These are phyloP conservation scores for Zygosaccharomyces sapae DNA, from an alignment of 1,139 yeast species.

Conservation along the genomic window DNA sequence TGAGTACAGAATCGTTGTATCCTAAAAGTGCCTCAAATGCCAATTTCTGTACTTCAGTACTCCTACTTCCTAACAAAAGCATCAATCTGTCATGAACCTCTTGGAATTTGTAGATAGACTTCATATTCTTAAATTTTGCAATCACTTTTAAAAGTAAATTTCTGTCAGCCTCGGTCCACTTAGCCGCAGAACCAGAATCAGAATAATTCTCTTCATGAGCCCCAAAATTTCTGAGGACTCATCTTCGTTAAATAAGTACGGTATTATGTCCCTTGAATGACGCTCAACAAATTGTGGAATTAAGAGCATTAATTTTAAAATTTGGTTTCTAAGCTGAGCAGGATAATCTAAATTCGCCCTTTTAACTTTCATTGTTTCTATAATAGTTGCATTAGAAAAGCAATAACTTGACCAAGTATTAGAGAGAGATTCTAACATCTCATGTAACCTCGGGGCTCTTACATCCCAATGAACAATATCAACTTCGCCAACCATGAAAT, in stretches of 20 bases:
- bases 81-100: constrained; percentile 53
- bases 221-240: constrained; percentile 32
- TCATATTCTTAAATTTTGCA: constrained; percentile 61
- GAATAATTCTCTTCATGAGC: constrained; percentile 30
- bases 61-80: constrained; percentile 58
- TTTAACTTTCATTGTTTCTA: constrained; percentile 37
- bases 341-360: constrained; percentile 39
- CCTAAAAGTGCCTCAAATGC: constrained; percentile 73
- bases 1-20: constrained; percentile 54
- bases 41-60: constrained; percentile 59
- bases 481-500: constrained; percentile 12
- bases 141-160: constrained; percentile 57
- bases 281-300: constrained; percentile 67
- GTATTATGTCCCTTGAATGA: constrained; percentile 52
- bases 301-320: constrained; percentile 42
- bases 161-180: constrained; percentile 63
- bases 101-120: constrained; percentile 47
- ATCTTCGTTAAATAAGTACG: constrained; percentile 44
- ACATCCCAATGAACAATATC: constrained; percentile 30
- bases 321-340: constrained; percentile 31
- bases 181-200: constrained; percentile 21
- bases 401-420: constrained; percentile 31
- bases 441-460: constrained; percentile 39
- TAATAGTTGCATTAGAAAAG: constrained; percentile 37
- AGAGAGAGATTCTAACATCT: constrained; percentile 32